A percentile compares a stretch with the other conserved stretches of the same genome.
Evolutionary conservation across 345 rosid genomes (phyloP).

Genomic region (Citrus trifoliata): DNA sequence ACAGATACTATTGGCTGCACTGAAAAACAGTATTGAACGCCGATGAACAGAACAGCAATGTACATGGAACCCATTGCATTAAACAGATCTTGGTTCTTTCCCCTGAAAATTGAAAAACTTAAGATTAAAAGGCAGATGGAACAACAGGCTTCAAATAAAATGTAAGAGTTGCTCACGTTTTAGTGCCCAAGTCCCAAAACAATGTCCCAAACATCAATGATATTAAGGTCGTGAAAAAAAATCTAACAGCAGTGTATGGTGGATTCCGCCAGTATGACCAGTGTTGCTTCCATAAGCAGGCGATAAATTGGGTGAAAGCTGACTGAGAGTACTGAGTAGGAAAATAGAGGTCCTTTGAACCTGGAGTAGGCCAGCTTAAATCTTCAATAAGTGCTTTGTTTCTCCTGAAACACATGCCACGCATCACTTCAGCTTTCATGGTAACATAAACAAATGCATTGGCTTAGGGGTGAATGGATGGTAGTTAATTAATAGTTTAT

Average conservation of each 20-base stretch:
- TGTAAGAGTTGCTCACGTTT: conserved; percentile 36
- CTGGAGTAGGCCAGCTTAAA: conserved; percentile 53
- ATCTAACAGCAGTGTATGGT: conserved; percentile 60
- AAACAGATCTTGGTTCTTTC: conserved; percentile 40
- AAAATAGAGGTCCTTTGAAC: conserved; percentile 56
- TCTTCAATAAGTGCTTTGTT: conserved; percentile 59
- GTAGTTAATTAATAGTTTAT: neutral
- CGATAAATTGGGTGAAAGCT: conserved; percentile 48
- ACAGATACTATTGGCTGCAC: conserved; percentile 74
- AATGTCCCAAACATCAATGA: conserved; percentile 63
- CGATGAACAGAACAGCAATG: conserved; percentile 66
- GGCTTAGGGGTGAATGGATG: too few species aligned
- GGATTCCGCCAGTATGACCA: conserved; percentile 86
- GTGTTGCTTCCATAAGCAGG: conserved; percentile 76
- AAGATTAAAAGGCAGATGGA: neutral
- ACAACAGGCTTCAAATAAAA: neutral
- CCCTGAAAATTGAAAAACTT: conserved; percentile 22
- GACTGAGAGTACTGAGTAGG: conserved; percentile 49
- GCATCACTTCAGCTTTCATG: neutral
- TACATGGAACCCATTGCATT: conserved; percentile 84
- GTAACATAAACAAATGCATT: neutral
- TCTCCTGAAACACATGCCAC: conserved; percentile 40
- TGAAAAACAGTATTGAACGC: conserved; percentile 47
- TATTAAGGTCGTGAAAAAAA: conserved; percentile 52
- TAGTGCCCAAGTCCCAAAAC: conserved; percentile 72